Base-by-base conservation (phyloP, 2,329 filamentous ascomycete genomes). In the Hysterium pulicare region DNA sequence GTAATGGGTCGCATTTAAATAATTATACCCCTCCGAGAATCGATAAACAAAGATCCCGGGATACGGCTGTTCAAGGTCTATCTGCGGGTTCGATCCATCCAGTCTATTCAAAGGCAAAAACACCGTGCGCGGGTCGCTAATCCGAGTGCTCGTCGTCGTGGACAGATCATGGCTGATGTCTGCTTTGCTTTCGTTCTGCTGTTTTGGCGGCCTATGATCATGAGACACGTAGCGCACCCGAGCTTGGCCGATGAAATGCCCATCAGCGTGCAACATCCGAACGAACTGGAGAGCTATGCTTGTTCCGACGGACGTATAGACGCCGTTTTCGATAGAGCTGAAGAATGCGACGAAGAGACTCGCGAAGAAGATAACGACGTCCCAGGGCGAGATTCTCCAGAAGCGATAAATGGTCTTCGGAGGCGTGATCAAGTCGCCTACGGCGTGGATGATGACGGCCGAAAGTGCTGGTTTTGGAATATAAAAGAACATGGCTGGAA, bases 1-100 rank as follows among this genome's bases (percentile, higher is more conserved):
- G 7, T 7, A 28, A 8, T 13, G 24, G 13, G 24, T 8, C 13
- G 24, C 24, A 13, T 28, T 28, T 28, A 28, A 13, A 28, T 28
- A 28, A 8, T 7, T 28, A 13, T 8, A 28, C 8, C 24, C 24
- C 71, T 97, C 91, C 0, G 87, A 86, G 68, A 98, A 96, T 33
- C 91, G 83, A 72, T 96, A 97, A 60, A 98, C 95, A 71, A 97
- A 96, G 56, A 98, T 80, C 38, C 93, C 93, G 1, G 91, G 91
- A 57, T 93, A 89, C 1, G 93, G 90, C 44, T 82, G 82, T 47
- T 87, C 76, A 6, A 95, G 73, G 11, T 85, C 76, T 32, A 97
- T 78, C 22, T 84, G 77, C 0, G 91, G 91, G 64, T 97, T 97
- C 3, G 87, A 88, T 28, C 24, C 24, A 28, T 28, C 24, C 7